Percentiles rank a stretch among this genome's conserved stretches.
phyloP scores from a whole-genome alignment of 208 protist species.

The Strigomonas galati region DNA sequence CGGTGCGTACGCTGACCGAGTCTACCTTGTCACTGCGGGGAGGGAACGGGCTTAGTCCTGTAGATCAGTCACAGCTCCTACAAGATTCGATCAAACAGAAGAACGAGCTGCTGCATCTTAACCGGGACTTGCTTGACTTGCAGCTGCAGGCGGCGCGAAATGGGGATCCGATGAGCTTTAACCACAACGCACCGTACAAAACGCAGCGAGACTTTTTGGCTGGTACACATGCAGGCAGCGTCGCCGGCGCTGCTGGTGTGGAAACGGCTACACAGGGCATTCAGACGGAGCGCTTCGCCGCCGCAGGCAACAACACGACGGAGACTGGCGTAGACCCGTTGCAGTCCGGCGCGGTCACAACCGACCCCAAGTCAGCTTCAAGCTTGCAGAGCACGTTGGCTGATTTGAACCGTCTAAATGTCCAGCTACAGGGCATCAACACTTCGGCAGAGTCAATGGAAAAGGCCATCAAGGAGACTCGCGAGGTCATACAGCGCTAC shows the following conservation, averaged over 20 bases:
- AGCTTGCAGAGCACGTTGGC: slow-evolving; percentile 49
- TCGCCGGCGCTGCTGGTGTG: background rate
- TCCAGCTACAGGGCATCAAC: slow-evolving; percentile 55
- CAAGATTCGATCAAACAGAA: slow-evolving; percentile 65
- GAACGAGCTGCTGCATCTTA: slow-evolving; percentile 61
- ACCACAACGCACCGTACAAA: background rate
- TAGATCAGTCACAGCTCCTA: slow-evolving; percentile 63
- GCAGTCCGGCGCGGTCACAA: background rate
- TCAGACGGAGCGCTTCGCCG: background rate
- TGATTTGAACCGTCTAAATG: slow-evolving; percentile 60
- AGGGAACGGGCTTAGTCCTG: slow-evolving; percentile 31
- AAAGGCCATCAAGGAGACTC: slow-evolving; percentile 63
- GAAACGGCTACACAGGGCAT: background rate
- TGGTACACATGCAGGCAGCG: too few relatives aligned
- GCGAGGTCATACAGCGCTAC: slow-evolving; percentile 58
- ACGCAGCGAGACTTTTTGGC: too few relatives aligned
- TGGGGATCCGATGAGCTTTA: background rate
- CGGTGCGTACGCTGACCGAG: slow-evolving; percentile 16
- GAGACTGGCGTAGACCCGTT: slow-evolving; percentile 6
- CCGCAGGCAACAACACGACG: background rate
- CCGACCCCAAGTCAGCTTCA: slow-evolving; percentile 15
- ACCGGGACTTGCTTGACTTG: slow-evolving; percentile 65
- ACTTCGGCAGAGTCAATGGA: slow-evolving; percentile 71
- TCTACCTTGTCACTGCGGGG: slow-evolving; percentile 20
- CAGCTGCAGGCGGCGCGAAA: slow-evolving; percentile 40